These are phyloP conservation scores for Hibiscus tridactylites DNA, from an alignment of 345 rosid species.

Conservation along the genomic window DNA sequence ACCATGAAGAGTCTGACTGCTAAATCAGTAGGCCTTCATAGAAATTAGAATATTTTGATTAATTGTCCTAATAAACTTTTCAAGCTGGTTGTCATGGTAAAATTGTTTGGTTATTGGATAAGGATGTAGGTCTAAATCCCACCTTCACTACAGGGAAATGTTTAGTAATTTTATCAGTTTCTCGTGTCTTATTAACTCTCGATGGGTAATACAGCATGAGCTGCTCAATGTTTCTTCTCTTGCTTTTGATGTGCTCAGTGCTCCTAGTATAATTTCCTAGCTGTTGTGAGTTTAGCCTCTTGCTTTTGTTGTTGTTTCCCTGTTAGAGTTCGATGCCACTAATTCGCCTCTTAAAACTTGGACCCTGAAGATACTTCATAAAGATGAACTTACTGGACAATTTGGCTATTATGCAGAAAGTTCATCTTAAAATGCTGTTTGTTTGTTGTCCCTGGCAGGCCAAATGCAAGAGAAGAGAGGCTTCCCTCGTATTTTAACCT, in stretches of 20 bases:
- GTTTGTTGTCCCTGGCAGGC: no score
- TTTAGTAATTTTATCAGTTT: no score
- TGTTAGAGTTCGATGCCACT: not conserved
- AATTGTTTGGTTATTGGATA: not conserved
- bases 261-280: conserved; percentile 14
- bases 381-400: not conserved
- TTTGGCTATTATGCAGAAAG: not conserved
- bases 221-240: not conserved
- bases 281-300: not conserved
- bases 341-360: not conserved
- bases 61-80: not conserved
- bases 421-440: no score
- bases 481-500: no score
- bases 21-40: not conserved
- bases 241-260: not conserved
- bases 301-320: not conserved
- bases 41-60: no score
- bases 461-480: not conserved
- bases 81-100: not conserved
- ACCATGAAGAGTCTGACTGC: no score
- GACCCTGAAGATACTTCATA: no score
- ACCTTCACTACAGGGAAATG: not conserved
- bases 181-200: no score
- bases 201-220: not conserved
- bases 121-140: not conserved